These are phyloP conservation scores for Botrytis fabae DNA, from an alignment of 2,329 filamentous ascomycete genomes.

Conservation along the genomic window DNA sequence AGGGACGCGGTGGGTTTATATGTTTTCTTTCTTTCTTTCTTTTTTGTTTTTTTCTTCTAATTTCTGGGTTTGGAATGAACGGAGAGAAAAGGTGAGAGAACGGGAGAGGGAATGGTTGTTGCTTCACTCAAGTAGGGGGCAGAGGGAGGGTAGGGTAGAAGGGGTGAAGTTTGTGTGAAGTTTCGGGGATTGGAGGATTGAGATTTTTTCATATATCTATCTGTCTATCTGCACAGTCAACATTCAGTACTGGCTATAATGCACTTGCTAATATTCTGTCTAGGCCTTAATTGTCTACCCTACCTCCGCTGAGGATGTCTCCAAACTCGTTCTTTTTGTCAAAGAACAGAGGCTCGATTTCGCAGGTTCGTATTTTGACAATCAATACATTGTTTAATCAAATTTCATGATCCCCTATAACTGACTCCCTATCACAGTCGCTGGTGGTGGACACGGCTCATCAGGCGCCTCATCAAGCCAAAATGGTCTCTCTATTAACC, in stretches of 20 bases:
- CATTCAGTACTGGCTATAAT: not conserved
- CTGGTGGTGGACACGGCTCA: conserved; percentile 23
- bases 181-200: not conserved
- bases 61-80: not conserved
- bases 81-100: not conserved
- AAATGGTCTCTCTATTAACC: conserved; percentile 13
- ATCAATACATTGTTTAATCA: not conserved
- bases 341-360: conserved; percentile 24
- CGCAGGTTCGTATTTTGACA: not conserved
- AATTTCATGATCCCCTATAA: not conserved
- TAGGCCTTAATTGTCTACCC: conserved; percentile 23
- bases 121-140: not conserved
- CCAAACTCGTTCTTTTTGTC: conserved; percentile 23
- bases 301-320: conserved; percentile 27
- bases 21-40: not conserved
- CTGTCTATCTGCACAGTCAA: not conserved
- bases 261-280: not conserved
- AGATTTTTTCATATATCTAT: not conserved
- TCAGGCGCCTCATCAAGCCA: conserved; percentile 12
- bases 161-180: not conserved
- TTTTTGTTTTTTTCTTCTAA: not conserved
- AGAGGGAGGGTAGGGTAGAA: not conserved
- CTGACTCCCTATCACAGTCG: conserved; percentile 5
- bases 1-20: conserved; percentile 30
- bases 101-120: not conserved